A percentile compares a stretch with the other conserved stretches of the same genome.
These are phyloP conservation scores for Podila epigama DNA, from an alignment of 192 early-diverging fungal species.

Conservation along the genomic window DNA sequence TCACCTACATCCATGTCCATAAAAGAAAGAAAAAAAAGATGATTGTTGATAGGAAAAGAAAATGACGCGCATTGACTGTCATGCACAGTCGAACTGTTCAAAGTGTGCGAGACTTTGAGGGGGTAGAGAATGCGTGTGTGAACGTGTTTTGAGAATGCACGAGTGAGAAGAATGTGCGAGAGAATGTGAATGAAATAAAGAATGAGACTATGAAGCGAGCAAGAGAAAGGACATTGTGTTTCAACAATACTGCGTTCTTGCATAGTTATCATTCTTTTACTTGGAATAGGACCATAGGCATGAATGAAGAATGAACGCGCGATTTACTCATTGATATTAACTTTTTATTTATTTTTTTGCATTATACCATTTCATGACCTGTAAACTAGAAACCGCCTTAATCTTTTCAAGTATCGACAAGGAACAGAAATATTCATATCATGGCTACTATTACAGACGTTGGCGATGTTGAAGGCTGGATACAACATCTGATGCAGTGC, in stretches of 20 bases:
- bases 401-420: background rate
- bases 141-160: too few species aligned
- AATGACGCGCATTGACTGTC: background rate
- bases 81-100: too few species aligned
- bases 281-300: too few species aligned
- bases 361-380: constrained; percentile 6
- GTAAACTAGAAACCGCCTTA: background rate
- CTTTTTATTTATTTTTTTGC: background rate
- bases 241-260: too few species aligned
- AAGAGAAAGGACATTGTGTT: too few species aligned
- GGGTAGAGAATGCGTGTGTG: background rate
- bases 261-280: too few species aligned
- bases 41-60: background rate
- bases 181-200: too few species aligned
- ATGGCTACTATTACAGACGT: constrained; percentile 66
- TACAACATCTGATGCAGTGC: constrained; percentile 88
- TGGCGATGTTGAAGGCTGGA: constrained; percentile 92
- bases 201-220: too few species aligned
- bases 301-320: background rate
- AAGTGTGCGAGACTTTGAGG: background rate
- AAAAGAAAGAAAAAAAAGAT: background rate
- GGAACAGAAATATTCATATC: background rate
- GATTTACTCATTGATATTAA: background rate
- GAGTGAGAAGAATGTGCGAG: too few species aligned
- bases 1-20: background rate